Evolutionary conservation across 768 basidiomycete genomes (phyloP).

Genomic region (Clitopilus passeckerianus): DNA sequence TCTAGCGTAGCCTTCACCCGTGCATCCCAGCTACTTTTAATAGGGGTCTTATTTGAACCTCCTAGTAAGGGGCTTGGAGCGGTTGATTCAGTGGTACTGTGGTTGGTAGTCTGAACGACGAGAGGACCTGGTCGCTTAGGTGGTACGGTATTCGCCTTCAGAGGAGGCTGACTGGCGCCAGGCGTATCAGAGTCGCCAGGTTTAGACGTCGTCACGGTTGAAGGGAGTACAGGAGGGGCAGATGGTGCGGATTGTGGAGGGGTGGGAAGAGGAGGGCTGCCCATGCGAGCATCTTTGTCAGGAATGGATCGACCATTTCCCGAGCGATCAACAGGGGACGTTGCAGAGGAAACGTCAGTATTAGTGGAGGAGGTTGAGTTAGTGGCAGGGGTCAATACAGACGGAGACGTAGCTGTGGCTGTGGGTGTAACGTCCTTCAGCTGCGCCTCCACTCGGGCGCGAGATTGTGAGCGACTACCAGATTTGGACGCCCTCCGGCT

Average conservation of each 20-base stretch:
- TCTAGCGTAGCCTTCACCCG: slow-evolving; percentile 1
- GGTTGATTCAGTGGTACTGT: background rate
- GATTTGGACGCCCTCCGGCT: no score
- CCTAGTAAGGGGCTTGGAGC: background rate
- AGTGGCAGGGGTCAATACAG: background rate
- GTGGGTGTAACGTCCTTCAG: background rate
- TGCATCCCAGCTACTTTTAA: slow-evolving; percentile 2
- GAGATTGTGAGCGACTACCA: background rate
- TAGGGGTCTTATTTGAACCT: background rate
- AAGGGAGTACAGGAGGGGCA: background rate
- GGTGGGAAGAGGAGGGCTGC: background rate
- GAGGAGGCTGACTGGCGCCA: background rate
- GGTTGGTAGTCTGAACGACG: background rate
- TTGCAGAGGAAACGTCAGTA: background rate
- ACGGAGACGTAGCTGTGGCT: background rate
- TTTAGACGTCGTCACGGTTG: background rate
- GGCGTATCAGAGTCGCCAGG: background rate
- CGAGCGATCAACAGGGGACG: background rate
- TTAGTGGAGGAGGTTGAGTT: background rate
- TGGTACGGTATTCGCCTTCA: background rate
- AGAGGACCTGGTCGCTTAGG: background rate
- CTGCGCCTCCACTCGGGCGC: background rate
- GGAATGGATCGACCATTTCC: background rate
- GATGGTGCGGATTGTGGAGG: background rate
- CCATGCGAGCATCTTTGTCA: background rate